phyloP scores from a whole-genome alignment of 1,284 basidiomycete species.

The Salmacisia buchloeana region DNA sequence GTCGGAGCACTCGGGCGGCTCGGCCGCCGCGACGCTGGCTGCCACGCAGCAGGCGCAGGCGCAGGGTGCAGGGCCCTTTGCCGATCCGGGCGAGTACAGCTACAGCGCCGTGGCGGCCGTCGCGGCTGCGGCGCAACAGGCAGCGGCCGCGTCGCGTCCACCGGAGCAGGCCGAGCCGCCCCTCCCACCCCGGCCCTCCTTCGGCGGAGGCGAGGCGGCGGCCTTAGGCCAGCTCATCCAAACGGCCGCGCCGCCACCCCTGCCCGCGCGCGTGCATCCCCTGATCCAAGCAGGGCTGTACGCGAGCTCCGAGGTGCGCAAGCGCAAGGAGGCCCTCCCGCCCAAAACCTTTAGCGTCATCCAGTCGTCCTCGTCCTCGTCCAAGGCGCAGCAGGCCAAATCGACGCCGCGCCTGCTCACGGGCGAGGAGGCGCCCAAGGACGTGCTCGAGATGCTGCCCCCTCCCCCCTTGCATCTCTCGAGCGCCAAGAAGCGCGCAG shows the following conservation, averaged over 20 bases:
- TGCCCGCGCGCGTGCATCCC: conserved; percentile 43
- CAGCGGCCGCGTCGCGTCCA: not conserved
- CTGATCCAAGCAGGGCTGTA: conserved; percentile 49
- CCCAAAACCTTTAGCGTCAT: conserved; percentile 49
- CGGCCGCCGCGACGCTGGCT: not conserved
- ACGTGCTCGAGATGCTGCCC: conserved; percentile 18
- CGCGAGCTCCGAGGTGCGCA: conserved; percentile 42
- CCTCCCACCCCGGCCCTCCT: conserved; percentile 24
- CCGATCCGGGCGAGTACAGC: not conserved
- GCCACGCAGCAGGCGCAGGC: no score
- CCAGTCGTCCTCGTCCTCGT: conserved; percentile 28
- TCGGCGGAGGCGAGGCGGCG: conserved; percentile 14
- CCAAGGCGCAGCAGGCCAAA: not conserved
- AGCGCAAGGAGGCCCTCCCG: conserved; percentile 39
- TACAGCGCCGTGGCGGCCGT: conserved; percentile 1
- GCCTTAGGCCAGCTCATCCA: conserved; percentile 12
- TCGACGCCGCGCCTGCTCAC: conserved; percentile 33
- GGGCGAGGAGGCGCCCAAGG: conserved; percentile 31
- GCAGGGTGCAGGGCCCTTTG: not conserved
- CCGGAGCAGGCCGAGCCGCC: conserved; percentile 15
- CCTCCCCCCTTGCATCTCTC: conserved; percentile 20
- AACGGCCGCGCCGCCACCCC: conserved; percentile 28
- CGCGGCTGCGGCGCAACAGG: conserved; percentile 3
- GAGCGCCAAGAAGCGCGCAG: conserved; percentile 13
- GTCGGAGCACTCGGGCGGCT: not conserved